Conservation (phyloP, 1,284 basidiomycete species). For the Trichosporon sp. region DNA sequence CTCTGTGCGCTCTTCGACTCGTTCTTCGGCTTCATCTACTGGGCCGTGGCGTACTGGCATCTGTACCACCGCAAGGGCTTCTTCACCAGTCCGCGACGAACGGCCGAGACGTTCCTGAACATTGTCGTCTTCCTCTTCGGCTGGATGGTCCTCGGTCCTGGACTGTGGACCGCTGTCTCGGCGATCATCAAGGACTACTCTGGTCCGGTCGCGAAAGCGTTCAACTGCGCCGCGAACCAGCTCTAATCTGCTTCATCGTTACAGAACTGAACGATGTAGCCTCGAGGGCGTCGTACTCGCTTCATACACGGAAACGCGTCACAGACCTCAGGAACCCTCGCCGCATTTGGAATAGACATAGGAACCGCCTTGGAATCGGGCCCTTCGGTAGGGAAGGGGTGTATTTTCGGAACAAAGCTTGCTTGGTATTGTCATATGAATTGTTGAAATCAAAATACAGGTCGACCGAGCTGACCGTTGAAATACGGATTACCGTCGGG, state of each 20-base stretch:
- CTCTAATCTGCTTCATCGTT: not conserved
- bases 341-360: not conserved
- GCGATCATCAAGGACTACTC: slow-evolving; percentile 55
- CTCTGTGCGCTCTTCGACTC: slow-evolving; percentile 48
- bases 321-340: not conserved
- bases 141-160: slow-evolving; percentile 59
- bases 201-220: slow-evolving; percentile 32
- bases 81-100: slow-evolving; percentile 22
- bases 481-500: not conserved
- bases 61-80: slow-evolving; percentile 53
- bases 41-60: slow-evolving; percentile 58
- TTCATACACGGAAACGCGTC: not conserved
- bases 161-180: slow-evolving; percentile 58
- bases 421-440: slow-evolving; percentile 8
- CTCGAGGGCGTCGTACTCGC: not conserved
- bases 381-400: not conserved
- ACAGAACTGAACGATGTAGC: no score
- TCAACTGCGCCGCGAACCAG: slow-evolving; percentile 29
- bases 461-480: no score
- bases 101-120: slow-evolving; percentile 48
- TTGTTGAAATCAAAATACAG: not conserved
- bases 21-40: slow-evolving; percentile 56
- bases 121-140: slow-evolving; percentile 54
- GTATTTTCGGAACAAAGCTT: slow-evolving; percentile 5
- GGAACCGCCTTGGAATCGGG: not conserved